Base-by-base conservation (phyloP, 352 stramenopile species). In the Globisporangium rhizosaccharum region DNA sequence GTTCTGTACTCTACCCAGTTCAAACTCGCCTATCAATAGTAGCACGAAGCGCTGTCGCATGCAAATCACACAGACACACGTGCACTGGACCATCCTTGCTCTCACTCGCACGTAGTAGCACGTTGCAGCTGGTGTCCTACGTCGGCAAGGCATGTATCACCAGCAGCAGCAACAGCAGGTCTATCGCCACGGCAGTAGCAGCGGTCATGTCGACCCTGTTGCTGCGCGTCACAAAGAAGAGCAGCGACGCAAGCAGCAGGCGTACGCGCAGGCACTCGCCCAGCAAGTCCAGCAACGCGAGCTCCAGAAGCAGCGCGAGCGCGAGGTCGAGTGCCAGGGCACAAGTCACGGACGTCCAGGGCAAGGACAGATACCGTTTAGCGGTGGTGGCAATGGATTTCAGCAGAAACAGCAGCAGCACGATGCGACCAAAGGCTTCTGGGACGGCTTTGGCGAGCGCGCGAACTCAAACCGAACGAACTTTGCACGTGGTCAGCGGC, bases 201-300 rank as follows among this genome's bases (percentile, higher is more conserved):
- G 20, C 23, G 23, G 44, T 17, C n/a, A 33, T 30, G 3, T 23
- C 8, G 68, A 75, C 26, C 53, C 61, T 1, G 17, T 63, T 11
- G 33, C 56, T 5, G 23, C 56, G n/a, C 66, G 75, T 14, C 48
- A 60, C 26, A 82, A 82, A 12, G 75, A 85, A 9, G 75, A 85
- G 50, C 75, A 86, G 63, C 66, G 78, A 17, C 75, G 75, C 10
- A 59, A 66, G 25, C 78, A 88, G 58, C 67, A 79, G 3, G 75
- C 81, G 47, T 88, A 88, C 48, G 76, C 75, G 0, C 71, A 78
- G 47, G 78, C 75, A 11, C 60, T 88, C 1, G 68, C 74, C 3
- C 66, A 88, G 47, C 79, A 87, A 53, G 76, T 87, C 11, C 74
- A 73, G 7, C 69, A 83, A 59, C 76, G 68, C 3, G 72, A 88